Percentiles rank a stretch among this genome's conserved stretches.
These are phyloP conservation scores for Cladorrhinum samala DNA, from an alignment of 495 filamentous ascomycete genomes.

Conservation along the genomic window DNA sequence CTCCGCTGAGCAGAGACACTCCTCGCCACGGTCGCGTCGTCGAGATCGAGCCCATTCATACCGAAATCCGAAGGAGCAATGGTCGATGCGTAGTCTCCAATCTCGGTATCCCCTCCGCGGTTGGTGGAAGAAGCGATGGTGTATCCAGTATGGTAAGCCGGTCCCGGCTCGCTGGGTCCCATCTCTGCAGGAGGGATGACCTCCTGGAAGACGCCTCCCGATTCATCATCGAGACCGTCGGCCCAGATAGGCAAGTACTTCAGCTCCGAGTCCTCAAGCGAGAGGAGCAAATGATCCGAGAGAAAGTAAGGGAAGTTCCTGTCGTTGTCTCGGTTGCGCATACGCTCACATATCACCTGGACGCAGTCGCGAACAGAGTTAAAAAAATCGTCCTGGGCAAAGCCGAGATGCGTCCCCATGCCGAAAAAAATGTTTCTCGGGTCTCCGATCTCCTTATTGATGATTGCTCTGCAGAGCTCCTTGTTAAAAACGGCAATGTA, in stretches of 20 bases:
- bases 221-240: constrained; percentile 40
- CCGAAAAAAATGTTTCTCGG: no score
- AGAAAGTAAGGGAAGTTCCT: constrained; percentile 20
- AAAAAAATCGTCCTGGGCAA: constrained; percentile 7
- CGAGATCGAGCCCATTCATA: constrained; percentile 13
- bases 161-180: constrained; percentile 40
- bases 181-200: constrained; percentile 32
- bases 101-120: background rate
- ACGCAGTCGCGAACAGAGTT: constrained; percentile 2
- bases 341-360: background rate
- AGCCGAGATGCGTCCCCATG: no score
- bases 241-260: constrained; percentile 43
- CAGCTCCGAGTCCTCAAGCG: constrained; percentile 33
- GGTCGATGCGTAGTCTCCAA: constrained; percentile 5
- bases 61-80: constrained; percentile 19
- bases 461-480: no score
- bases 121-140: constrained; percentile 21
- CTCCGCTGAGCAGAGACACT: constrained; percentile 27
- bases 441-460: no score
- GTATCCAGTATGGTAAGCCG: constrained; percentile 38
- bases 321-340: constrained; percentile 3
- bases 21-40: constrained; percentile 10
- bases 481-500: background rate
- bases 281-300: constrained; percentile 28
- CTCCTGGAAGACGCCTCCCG: constrained; percentile 39